phyloP scores from a whole-genome alignment of 345 rosid genomes.

The Mangifera indica region DNA sequence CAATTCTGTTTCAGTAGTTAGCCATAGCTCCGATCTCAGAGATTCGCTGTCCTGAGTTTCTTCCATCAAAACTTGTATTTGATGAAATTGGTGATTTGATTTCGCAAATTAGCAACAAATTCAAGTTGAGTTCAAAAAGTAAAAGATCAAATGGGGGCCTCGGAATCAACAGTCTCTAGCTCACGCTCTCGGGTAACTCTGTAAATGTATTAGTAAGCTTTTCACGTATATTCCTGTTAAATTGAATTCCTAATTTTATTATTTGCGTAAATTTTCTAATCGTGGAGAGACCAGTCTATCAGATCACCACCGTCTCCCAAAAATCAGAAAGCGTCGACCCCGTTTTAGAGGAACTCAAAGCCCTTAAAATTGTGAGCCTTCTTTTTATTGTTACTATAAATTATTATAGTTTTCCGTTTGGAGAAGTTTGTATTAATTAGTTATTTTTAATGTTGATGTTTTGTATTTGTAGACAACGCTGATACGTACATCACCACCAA shows the following conservation, averaged over 20 bases:
- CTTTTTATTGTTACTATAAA: neutral
- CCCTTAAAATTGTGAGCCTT: conserved; percentile 69
- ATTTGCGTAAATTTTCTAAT: neutral
- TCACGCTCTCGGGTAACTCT: conserved; percentile 51
- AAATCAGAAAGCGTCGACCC: conserved; percentile 65
- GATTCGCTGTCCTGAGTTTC: neutral
- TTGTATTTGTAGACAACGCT: conserved; percentile 56
- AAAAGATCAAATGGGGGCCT: conserved; percentile 42
- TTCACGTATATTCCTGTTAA: neutral
- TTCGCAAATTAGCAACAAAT: neutral
- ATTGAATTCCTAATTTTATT: conserved; percentile 12
- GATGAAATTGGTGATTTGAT: neutral
- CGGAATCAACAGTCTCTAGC: conserved; percentile 50
- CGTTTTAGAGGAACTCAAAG: conserved; percentile 65
- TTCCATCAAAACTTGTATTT: neutral
- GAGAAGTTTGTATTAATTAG: neutral
- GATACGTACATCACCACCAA: conserved; percentile 61
- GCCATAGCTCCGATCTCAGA: neutral
- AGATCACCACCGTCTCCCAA: conserved; percentile 77
- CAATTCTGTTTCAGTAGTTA: neutral
- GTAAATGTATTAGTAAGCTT: neutral
- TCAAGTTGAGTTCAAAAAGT: no score
- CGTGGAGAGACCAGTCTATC: conserved; percentile 46
- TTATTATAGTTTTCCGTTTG: neutral
- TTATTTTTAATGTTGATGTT: neutral